Conservation (phyloP, 2,329 filamentous ascomycete genomes). For the Trichoderma pleuroti region DNA sequence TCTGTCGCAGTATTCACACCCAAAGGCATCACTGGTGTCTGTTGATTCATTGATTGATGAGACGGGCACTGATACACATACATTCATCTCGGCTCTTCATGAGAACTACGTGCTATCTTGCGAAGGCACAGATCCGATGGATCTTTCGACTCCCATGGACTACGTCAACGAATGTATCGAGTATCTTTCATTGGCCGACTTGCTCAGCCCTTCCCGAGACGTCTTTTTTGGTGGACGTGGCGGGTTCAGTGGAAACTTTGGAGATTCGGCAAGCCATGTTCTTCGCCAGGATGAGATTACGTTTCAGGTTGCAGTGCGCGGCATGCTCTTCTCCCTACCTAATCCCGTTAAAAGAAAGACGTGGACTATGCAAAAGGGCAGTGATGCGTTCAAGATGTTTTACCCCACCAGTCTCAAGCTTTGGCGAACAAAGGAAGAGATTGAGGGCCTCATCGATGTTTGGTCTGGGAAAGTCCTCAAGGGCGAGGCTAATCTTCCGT, state of each 20-base stretch:
- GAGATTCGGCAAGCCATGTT: conserved; percentile 64
- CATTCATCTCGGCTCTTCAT: conserved; percentile 84
- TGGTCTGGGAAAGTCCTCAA: conserved; percentile 62
- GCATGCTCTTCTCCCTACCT: conserved; percentile 79
- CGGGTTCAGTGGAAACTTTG: conserved; percentile 41
- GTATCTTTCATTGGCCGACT: conserved; percentile 79
- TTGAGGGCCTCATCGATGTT: conserved; percentile 67
- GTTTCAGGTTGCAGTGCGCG: conserved; percentile 86
- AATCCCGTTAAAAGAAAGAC: conserved; percentile 74
- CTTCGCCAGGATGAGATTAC: conserved; percentile 90
- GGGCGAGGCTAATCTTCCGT: conserved; percentile 43
- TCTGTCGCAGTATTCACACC: conserved; percentile 54
- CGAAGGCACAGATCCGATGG: conserved; percentile 49
- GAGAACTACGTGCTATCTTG: conserved; percentile 93
- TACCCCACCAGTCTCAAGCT: conserved; percentile 82
- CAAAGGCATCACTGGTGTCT: conserved; percentile 60
- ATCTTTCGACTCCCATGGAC: conserved; percentile 63
- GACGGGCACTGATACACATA: conserved; percentile 85
- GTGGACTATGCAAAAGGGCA: conserved; percentile 41
- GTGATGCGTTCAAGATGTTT: conserved; percentile 81
- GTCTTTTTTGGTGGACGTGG: conserved; percentile 63
- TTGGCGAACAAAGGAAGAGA: conserved; percentile 79
- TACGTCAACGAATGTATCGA: conserved; percentile 83
- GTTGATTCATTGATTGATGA: conserved; percentile 84
- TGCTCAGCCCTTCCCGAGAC: conserved; percentile 72